A percentile compares a stretch with the other conserved stretches of the same genome.
Conservation (phyloP, 2,329 filamentous ascomycete genomes). For the Penicillium sp. region DNA sequence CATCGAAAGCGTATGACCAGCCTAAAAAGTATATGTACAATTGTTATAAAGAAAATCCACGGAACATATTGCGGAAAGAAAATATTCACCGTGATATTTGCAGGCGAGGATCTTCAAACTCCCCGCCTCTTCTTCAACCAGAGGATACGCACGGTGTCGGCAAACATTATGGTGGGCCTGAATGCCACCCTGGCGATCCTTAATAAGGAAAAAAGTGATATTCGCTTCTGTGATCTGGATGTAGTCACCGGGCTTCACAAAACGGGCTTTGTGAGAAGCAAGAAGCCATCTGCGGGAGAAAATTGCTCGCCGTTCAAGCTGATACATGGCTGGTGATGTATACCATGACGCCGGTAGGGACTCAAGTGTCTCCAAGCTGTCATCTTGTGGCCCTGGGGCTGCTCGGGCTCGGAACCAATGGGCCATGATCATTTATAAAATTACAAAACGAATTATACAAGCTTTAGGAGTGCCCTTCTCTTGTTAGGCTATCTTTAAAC, state of each 20-base stretch:
- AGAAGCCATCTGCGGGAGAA: constrained; percentile 59
- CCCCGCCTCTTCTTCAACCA: constrained; percentile 22
- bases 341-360: constrained; percentile 36
- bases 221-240: constrained; percentile 43
- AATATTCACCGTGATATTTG: constrained; percentile 30
- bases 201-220: constrained; percentile 51
- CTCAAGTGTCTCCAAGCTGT: too few relatives aligned
- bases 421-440: too few relatives aligned
- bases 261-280: constrained; percentile 38
- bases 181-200: constrained; percentile 56
- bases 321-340: constrained; percentile 49
- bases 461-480: too few relatives aligned
- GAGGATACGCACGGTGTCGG: constrained; percentile 27
- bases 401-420: too few relatives aligned
- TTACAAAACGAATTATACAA: too few relatives aligned
- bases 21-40: too few relatives aligned
- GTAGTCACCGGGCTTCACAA: constrained; percentile 18
- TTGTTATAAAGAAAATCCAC: too few relatives aligned
- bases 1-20: too few relatives aligned
- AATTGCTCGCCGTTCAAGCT: constrained; percentile 61
- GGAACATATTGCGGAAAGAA: too few relatives aligned
- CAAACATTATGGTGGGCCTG: constrained; percentile 39
- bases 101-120: constrained; percentile 25
- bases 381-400: too few relatives aligned
- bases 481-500: too few relatives aligned